Evolutionary conservation across 371 early-diverging fungal genomes (phyloP).

Genomic region (Apophysomyces elegans): DNA sequence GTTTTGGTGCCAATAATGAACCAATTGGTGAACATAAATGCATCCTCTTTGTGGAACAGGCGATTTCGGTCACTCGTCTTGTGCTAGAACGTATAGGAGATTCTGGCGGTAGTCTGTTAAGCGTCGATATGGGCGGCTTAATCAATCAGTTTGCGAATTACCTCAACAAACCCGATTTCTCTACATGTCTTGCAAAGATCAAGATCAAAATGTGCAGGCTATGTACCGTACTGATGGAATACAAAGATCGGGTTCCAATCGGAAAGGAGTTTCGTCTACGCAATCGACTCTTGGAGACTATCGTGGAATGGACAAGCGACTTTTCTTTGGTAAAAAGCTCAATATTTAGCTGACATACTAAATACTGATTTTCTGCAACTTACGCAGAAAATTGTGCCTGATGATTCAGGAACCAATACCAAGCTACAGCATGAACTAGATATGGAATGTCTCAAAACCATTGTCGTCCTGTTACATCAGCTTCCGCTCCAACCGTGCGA

Average conservation of each 20-base stretch:
- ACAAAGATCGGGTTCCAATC: constrained; percentile 79
- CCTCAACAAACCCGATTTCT: constrained; percentile 73
- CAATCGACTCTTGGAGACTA: constrained; percentile 80
- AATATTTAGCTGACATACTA: background rate
- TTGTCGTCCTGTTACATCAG: constrained; percentile 79
- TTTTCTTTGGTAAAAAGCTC: constrained; percentile 55
- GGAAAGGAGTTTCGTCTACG: constrained; percentile 88
- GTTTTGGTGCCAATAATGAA: constrained; percentile 80
- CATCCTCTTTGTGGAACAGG: constrained; percentile 89
- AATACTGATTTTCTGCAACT: no score
- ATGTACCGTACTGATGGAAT: constrained; percentile 79
- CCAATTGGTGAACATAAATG: constrained; percentile 77
- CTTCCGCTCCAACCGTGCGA: constrained; percentile 85
- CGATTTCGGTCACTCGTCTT: constrained; percentile 83
- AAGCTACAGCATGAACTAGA: constrained; percentile 84
- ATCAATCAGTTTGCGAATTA: constrained; percentile 81
- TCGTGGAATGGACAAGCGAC: constrained; percentile 91
- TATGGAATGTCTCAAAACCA: constrained; percentile 81
- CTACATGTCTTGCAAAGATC: constrained; percentile 71
- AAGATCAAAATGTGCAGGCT: constrained; percentile 88
- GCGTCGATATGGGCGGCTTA: constrained; percentile 83
- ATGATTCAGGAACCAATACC: constrained; percentile 48
- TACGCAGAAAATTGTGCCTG: constrained; percentile 46
- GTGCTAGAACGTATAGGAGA: constrained; percentile 84
- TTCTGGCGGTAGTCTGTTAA: constrained; percentile 66